A percentile compares a stretch with the other conserved stretches of the same genome.
Conservation (phyloP, 1,284 basidiomycete genomes). For the Ceratobasidium sp. region DNA sequence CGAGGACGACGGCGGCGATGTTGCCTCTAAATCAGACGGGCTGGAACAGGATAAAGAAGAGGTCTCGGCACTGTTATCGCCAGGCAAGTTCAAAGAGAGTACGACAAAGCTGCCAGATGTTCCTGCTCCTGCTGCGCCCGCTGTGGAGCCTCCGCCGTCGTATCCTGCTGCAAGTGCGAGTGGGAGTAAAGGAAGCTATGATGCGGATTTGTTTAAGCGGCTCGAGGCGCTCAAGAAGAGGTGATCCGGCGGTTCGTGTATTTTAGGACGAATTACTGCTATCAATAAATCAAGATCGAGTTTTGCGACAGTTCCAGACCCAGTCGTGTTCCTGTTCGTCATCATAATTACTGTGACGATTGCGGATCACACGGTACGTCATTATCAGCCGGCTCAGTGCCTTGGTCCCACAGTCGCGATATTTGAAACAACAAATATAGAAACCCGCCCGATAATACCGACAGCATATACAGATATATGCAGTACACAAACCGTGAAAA, state of each 20-base stretch:
- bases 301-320: too few species aligned
- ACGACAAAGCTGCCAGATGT: constrained; percentile 33
- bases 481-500: too few species aligned
- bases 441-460: too few species aligned
- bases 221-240: constrained; percentile 36
- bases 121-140: constrained; percentile 5
- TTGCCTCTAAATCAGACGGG: not conserved
- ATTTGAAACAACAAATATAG: too few species aligned
- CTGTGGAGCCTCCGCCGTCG: constrained; percentile 27
- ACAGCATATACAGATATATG: too few species aligned
- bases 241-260: not conserved
- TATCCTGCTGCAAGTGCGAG: constrained; percentile 9
- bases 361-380: too few species aligned
- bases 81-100: constrained; percentile 28
- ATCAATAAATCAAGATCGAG: too few species aligned
- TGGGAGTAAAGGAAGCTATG: not conserved
- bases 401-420: too few species aligned
- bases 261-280: not conserved
- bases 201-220: constrained; percentile 35
- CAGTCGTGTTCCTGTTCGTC: too few species aligned
- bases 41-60: constrained; percentile 22
- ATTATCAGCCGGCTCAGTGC: too few species aligned
- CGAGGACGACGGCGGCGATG: not conserved
- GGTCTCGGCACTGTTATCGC: constrained; percentile 15
- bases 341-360: too few species aligned